A percentile compares a stretch with the other conserved stretches of the same genome.
Evolutionary conservation across 176 grass and related monocot genomes (phyloP).

Genomic region (Alloteropsis semialata): DNA sequence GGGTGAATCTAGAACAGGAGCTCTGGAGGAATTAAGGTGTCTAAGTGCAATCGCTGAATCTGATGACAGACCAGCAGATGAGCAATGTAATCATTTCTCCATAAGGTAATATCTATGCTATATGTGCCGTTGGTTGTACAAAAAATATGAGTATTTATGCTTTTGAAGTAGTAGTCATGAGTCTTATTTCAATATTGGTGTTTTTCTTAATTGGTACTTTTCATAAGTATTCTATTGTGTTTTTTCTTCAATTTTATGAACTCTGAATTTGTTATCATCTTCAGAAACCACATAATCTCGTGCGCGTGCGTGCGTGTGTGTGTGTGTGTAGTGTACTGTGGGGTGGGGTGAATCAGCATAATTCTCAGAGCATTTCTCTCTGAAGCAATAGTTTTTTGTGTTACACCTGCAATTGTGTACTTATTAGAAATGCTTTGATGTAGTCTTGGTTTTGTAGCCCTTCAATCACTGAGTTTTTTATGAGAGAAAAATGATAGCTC

Average conservation of each 20-base stretch:
- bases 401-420: not conserved
- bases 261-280: no score
- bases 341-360: no score
- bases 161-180: not conserved
- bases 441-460: no score
- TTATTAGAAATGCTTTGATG: not conserved
- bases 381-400: not conserved
- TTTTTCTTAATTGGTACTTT: not conserved
- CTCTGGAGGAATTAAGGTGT: slow-evolving; percentile 8
- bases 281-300: no score
- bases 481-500: no score
- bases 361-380: no score
- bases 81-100: slow-evolving; percentile 70
- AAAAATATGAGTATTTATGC: not conserved
- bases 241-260: not conserved
- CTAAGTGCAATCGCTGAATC: slow-evolving; percentile 8
- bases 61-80: slow-evolving; percentile 4
- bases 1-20: slow-evolving; percentile 15
- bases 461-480: not conserved
- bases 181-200: not conserved
- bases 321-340: no score
- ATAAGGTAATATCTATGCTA: slow-evolving; percentile 52
- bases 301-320: no score
- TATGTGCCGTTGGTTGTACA: not conserved
- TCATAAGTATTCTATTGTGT: not conserved